Base-by-base conservation (phyloP, 2,329 filamentous ascomycete species). In the Aschersonia sp. region DNA sequence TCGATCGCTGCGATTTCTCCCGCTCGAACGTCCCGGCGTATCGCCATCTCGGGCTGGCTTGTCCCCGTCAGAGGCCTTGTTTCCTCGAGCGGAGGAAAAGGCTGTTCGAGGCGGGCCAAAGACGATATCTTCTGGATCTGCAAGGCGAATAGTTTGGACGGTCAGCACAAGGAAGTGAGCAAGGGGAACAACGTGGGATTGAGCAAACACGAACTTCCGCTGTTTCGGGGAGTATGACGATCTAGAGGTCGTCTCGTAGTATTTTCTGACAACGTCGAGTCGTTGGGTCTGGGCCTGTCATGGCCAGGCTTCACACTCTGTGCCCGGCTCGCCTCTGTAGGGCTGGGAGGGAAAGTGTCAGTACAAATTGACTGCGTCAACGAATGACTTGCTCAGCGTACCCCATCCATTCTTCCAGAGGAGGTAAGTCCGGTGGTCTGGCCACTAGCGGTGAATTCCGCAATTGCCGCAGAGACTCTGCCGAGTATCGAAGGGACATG, bases 371-470 rank as follows among this genome's bases (percentile, higher is more conserved):
- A 41, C 11, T 41, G 39, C n/a, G 7, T 22, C 7, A 9, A 12
- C 11, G 22, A 14, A 12, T 10, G 31, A 30, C 14, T 45, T 41
- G 45, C 41, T 43, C 10, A 43, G 66, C 77, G 61, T 72, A 94
- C 84, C 90, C 88, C 87, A 95, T 94, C 89, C 89, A 97, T 71
- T 94, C 87, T 68, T 94, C 87, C 53, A 83, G 77, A 30, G 87
- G 84, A 54, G 88, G 89, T 43, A 95, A 74, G 53, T 74, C 77
- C 53, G 82, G 71, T 44, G 90, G 90, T 66, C 86, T 94, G 56
- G 76, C 70, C 59, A 88, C 88, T 63, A 95, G 72, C 54, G 88
- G 88, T 53, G 90, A 95, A 50, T 83, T 73, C 66, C 83, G 79
- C 58, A 97, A 71, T 62, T 75, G 73, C 58, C 87, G 71, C 56